Base-by-base conservation (phyloP, 345 rosid genomes). In the Sonneratia alba region DNA sequence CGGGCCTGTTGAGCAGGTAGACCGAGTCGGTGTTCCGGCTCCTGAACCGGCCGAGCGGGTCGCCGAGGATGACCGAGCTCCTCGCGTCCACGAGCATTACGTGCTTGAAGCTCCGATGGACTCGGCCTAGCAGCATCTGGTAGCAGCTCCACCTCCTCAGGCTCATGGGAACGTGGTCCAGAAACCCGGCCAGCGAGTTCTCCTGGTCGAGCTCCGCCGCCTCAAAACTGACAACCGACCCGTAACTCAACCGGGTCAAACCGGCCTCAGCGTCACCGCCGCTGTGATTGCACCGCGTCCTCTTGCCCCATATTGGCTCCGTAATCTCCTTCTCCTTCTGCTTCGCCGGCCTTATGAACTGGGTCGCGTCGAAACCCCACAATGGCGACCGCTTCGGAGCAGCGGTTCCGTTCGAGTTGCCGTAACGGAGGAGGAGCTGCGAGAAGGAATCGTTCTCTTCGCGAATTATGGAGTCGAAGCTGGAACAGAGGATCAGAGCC, bases 221-320 rank as follows among this genome's bases (percentile, higher is more conserved):
- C 24, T 88, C 93, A 71, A 94, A 94, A 7, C 92, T 85, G 55
- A 88, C 86, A 18, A 94, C 68, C 2, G 98, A 94, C 1, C 43
- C 87, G 45, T 42, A 42, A 42, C 7, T 42, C 0, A 42, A 42
- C 7, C 45, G 45, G 45, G 45, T 42, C 10, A 42, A 5, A 9
- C 10, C 10, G 45, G 7, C 45, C 10, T 42, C 45, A 42, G 0
- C 10, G 45, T 42, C 7, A 4, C 10, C 45, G 45, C 45, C 7
- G 45, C 6, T 27, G 32, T 27, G 10, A 42, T 42, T 42, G 10
- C 45, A 4, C 45, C 7, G 75, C 3, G 7, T 80, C 78, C 77
- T 86, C 86, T 86, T 91, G 10, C 99, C 99, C 99, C 97, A 95
- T 5, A 91, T 4, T 3, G 95, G 80, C 84, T 88, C 96, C 3